Evolutionary conservation across 2,329 filamentous ascomycete genomes (phyloP).

Genomic region (Paecilomyces dactylethromorphus): DNA sequence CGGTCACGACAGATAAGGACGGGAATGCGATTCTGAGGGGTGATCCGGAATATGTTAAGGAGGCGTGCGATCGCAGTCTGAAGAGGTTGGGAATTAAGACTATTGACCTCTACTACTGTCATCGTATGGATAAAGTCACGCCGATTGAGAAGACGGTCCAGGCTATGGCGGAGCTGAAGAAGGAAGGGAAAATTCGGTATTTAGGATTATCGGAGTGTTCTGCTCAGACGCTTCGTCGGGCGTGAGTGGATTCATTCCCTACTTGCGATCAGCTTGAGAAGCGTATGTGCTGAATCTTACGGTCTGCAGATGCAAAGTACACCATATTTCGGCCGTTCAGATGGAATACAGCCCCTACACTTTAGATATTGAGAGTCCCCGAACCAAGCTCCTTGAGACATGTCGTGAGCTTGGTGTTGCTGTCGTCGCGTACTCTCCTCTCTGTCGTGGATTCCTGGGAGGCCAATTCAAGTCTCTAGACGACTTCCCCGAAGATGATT

Average conservation of each 20-base stretch:
- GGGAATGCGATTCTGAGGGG: constrained; percentile 9
- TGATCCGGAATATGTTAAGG: constrained; percentile 23
- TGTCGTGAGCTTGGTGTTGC: constrained; percentile 41
- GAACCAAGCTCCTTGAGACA: constrained; percentile 33
- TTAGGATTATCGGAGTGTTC: constrained; percentile 44
- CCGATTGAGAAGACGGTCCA: constrained; percentile 30
- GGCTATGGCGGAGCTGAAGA: constrained; percentile 37
- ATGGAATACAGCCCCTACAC: constrained; percentile 45
- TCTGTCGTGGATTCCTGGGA: constrained; percentile 27
- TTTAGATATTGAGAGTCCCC: constrained; percentile 39
- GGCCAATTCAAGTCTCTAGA: constrained; percentile 27
- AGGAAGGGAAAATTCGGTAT: constrained; percentile 43
- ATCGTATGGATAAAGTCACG: constrained; percentile 32
- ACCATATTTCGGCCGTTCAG: constrained; percentile 45
- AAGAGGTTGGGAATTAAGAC: constrained; percentile 22
- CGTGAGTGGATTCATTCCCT: constrained; percentile 11
- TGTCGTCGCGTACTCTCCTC: constrained; percentile 33
- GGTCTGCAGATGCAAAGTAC: constrained; percentile 25
- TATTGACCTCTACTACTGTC: constrained; percentile 43
- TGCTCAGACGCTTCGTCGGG: constrained; percentile 42
- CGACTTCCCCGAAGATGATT: constrained; percentile 39
- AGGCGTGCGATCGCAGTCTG: constrained; percentile 19
- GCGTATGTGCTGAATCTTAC: not conserved
- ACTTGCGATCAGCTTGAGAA: not conserved
- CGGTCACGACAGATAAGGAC: constrained; percentile 9